A percentile compares a stretch with the other conserved stretches of the same genome.
Conservation (phyloP, 2,329 filamentous ascomycete species). For the Hypoxylon rubiginosum region DNA sequence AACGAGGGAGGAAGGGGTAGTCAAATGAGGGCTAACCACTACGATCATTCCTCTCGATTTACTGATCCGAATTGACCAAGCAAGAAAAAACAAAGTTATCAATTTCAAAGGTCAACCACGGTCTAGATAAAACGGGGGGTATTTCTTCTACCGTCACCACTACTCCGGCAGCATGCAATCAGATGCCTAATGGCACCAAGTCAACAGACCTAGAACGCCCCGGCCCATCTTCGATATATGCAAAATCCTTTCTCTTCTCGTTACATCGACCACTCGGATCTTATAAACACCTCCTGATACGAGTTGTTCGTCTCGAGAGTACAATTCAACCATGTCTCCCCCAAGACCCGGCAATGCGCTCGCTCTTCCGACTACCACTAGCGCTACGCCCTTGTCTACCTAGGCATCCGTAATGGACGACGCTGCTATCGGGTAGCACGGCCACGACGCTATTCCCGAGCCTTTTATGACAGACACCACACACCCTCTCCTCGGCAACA, state of each 20-base stretch:
- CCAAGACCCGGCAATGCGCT: slow-evolving; percentile 50
- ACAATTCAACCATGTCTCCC: slow-evolving; percentile 43
- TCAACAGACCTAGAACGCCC: slow-evolving; percentile 22
- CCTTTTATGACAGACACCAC: slow-evolving; percentile 92
- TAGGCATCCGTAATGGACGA: slow-evolving; percentile 86
- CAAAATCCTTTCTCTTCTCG: slow-evolving; percentile 8
- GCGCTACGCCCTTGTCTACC: slow-evolving; percentile 55
- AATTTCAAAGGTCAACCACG: slow-evolving; percentile 16
- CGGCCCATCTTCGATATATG: slow-evolving; percentile 20
- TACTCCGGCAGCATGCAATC: slow-evolving; percentile 40
- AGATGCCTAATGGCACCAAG: slow-evolving; percentile 5
- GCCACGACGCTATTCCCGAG: slow-evolving; percentile 92
- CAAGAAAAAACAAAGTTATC: slow-evolving; percentile 11
- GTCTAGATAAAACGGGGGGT: slow-evolving; percentile 40
- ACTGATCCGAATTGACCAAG: not conserved
- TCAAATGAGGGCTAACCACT: not conserved
- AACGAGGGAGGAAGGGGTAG: not conserved
- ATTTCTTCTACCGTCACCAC: slow-evolving; percentile 39
- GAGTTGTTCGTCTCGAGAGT: not conserved
- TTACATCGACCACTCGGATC: not conserved
- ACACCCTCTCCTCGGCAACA: slow-evolving; percentile 89
- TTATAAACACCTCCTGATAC: not conserved
- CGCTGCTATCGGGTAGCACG: slow-evolving; percentile 85
- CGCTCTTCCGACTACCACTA: slow-evolving; percentile 53
- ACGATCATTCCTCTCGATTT: not conserved